Conservation (phyloP, 2,329 filamentous ascomycete species). For the Penicillium nordicum region DNA sequence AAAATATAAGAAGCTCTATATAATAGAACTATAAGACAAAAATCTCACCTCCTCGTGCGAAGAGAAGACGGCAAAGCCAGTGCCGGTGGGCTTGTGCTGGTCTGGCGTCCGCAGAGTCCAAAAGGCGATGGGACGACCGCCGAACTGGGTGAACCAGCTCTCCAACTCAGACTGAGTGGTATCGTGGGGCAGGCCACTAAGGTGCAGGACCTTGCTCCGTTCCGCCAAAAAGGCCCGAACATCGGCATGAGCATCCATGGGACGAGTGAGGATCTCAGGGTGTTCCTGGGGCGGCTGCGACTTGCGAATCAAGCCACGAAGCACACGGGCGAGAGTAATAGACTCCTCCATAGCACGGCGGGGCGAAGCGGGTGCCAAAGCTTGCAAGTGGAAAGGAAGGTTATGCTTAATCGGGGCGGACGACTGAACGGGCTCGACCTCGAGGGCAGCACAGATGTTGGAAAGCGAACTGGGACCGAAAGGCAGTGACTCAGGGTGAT, state of each 20-base stretch:
- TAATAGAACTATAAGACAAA: background rate
- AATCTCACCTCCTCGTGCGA: constrained; percentile 91
- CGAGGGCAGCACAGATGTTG: constrained; percentile 96
- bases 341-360: constrained; percentile 97
- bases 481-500: constrained; percentile 94
- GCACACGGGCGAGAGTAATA: constrained; percentile 85
- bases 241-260: constrained; percentile 95
- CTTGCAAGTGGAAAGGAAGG: constrained; percentile 94
- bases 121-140: constrained; percentile 94
- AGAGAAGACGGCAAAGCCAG: constrained; percentile 96
- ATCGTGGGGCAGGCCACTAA: constrained; percentile 95
- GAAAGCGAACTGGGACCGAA: constrained; percentile 93
- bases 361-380: constrained; percentile 88
- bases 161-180: constrained; percentile 98
- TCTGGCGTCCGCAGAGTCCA: constrained; percentile 97
- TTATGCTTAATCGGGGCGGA: constrained; percentile 99
- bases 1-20: constrained; percentile 1
- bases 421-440: constrained; percentile 95
- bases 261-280: constrained; percentile 87
- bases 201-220: constrained; percentile 95
- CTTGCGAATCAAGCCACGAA: constrained; percentile 90
- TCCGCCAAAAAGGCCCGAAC: constrained; percentile 94
- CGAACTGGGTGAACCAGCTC: constrained; percentile 99
- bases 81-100: constrained; percentile 98
- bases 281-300: constrained; percentile 92